A percentile compares a stretch with the other conserved stretches of the same genome.
Evolutionary conservation across 345 rosid species (phyloP).

Genomic region (Lepidium africanum): DNA sequence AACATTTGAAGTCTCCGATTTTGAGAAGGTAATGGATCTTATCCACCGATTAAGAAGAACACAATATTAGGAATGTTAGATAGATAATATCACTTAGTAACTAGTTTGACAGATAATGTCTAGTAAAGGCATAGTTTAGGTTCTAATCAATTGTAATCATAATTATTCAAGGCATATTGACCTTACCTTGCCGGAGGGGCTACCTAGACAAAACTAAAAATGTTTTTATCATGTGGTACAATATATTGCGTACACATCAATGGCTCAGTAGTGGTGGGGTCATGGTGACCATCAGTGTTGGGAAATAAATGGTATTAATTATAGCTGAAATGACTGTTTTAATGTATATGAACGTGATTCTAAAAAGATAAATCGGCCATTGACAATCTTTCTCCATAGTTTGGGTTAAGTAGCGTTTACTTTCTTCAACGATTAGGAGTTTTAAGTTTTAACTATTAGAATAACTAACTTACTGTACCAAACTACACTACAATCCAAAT

Average conservation of each 20-base stretch:
- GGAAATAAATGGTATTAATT: neutral
- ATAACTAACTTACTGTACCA: neutral
- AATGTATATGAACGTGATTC: neutral
- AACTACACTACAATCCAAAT: too few species aligned
- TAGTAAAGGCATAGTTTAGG: neutral
- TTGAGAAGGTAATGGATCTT: slow-evolving; percentile 57
- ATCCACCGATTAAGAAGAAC: neutral
- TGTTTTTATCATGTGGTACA: slow-evolving; percentile 2
- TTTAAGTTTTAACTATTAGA: neutral
- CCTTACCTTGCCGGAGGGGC: slow-evolving; percentile 25
- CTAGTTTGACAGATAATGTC: neutral
- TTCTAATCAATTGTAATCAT: neutral
- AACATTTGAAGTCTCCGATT: slow-evolving; percentile 82
- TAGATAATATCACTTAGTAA: neutral
- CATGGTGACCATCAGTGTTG: neutral
- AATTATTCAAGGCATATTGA: neutral
- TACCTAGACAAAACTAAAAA: slow-evolving; percentile 6
- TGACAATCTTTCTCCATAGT: neutral
- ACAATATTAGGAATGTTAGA: neutral
- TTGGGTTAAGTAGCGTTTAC: neutral
- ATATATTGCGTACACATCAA: slow-evolving; percentile 3
- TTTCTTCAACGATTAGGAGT: neutral
- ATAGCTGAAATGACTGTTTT: neutral
- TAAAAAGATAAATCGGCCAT: neutral
- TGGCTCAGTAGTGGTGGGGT: slow-evolving; percentile 8